Percentiles rank a stretch among this genome's conserved stretches.
phyloP scores from a whole-genome alignment of 78 protist species.

The Planoprotostelium fungivorum region DNA sequence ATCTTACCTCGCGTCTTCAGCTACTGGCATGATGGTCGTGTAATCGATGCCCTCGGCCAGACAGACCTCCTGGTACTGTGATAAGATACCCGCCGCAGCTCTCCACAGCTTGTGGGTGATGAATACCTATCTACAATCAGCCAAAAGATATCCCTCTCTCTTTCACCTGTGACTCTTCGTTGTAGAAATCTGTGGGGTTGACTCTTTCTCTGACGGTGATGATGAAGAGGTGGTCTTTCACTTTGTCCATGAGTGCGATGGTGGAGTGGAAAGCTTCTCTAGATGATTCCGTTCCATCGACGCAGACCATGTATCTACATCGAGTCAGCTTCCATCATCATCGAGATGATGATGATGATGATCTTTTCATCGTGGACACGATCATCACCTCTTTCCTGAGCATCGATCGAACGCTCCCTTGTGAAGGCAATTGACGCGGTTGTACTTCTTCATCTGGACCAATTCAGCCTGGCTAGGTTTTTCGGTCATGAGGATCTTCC shows the following conservation, averaged over 20 bases:
- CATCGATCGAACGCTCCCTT: background rate
- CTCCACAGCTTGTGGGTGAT: background rate
- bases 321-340: background rate
- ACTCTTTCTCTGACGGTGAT: background rate
- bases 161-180: background rate
- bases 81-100: background rate
- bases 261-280: background rate
- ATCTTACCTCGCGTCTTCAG: background rate
- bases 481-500: background rate
- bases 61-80: background rate
- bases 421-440: background rate
- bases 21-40: background rate
- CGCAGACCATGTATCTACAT: background rate
- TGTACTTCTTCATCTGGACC: background rate
- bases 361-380: no score
- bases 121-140: no score
- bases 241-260: background rate
- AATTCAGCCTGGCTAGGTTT: background rate
- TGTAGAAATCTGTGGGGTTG: background rate
- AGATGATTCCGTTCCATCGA: background rate
- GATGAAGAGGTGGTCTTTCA: background rate
- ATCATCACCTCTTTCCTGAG: background rate
- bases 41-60: background rate
- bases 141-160: no score
- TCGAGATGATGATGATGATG: no score